A percentile compares a stretch with the other conserved stretches of the same genome.
Evolutionary conservation across 352 stramenopile genomes (phyloP).

Genomic region (Hyaloperonospora brassicae): DNA sequence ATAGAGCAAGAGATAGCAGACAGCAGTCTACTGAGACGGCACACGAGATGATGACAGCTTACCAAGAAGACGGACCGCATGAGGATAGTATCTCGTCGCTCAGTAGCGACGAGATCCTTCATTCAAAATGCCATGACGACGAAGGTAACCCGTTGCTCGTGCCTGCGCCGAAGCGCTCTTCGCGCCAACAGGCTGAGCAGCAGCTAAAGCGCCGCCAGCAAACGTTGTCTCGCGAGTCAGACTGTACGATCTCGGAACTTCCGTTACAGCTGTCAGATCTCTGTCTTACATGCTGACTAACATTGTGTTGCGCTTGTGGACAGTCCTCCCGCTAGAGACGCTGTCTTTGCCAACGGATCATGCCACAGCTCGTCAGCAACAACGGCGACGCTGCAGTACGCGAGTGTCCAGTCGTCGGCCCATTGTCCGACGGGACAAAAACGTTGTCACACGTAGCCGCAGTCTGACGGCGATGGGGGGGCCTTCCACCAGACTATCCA

Average conservation of each 20-base stretch:
- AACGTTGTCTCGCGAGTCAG: conserved; percentile 3
- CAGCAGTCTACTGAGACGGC: conserved; percentile 4
- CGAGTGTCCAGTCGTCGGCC: conserved; percentile 9
- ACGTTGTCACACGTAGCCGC: conserved; percentile 13
- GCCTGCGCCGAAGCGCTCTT: conserved; percentile 6
- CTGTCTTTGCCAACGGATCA: conserved; percentile 21
- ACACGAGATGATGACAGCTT: conserved; percentile 7
- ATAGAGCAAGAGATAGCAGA: conserved; percentile 7
- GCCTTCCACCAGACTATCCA: no score
- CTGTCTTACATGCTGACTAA: conserved; percentile 4
- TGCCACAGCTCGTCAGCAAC: conserved; percentile 3
- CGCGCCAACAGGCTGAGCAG: conserved; percentile 3
- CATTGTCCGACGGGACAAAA: conserved; percentile 5
- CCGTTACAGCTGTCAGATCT: neutral
- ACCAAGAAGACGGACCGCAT: conserved; percentile 10
- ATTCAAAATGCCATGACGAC: conserved; percentile 19
- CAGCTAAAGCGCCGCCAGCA: neutral
- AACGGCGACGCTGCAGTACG: conserved; percentile 19
- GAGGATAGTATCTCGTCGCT: conserved; percentile 16
- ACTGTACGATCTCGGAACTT: conserved; percentile 21
- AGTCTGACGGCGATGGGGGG: conserved; percentile 7
- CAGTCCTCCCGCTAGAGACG: conserved; percentile 23
- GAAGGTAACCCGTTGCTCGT: conserved; percentile 12
- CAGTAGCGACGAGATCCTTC: conserved; percentile 8
- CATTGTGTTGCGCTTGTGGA: neutral